Evolutionary conservation across 371 early-diverging fungal genomes (phyloP), one percentile per base, ranked within the genome.

Genomic region (Syncephalastrum monosporum): DNA sequence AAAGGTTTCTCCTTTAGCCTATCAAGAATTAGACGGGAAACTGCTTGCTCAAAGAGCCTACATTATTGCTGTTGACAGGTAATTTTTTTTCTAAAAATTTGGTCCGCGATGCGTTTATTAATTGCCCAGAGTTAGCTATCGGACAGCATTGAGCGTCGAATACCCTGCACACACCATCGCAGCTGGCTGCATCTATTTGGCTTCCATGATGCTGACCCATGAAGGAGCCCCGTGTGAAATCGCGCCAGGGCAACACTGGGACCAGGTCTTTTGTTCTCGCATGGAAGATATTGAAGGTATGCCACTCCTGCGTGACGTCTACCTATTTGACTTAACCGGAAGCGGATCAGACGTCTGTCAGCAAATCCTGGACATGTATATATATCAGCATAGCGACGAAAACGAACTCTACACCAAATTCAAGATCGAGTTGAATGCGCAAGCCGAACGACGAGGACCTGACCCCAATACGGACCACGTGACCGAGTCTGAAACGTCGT

Each of bases 121-220:
- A 5, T 38, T 38, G n/a, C 5, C 27, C 19, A 29, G 48, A 38
- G 33, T 8, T 49, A 84, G 85, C 56, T 87, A 83, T 61, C 80
- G 80, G 53, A 84, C 80, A 7, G 69, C 75, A 15, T 59, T 80
- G 13, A 82, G 85, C 53, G 62, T 87, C 1, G 82, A 84, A 61
- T 84, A 83, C 47, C 85, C 85, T 10, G 81, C 82, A 4, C 85
- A 85, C 58, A 75, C 82, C 1, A 76, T 87, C 47, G 87, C 87
- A 5, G 83, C 81, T 19, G 87, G 81, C 5, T 82, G 84, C 44
- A 78, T 87, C 13, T 82, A 82, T 59, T 58, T 85, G 24, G 84
- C 87, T 15, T 74, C 78, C 14, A 57, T 71, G 12, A 61, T 83
- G 38, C 60, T 72, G 25, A 67, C 63, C 29, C 66, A 72, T 24